Evolutionary conservation across 23 red algal genomes (phyloP).

Genomic region (Pyropia haitanensis): DNA sequence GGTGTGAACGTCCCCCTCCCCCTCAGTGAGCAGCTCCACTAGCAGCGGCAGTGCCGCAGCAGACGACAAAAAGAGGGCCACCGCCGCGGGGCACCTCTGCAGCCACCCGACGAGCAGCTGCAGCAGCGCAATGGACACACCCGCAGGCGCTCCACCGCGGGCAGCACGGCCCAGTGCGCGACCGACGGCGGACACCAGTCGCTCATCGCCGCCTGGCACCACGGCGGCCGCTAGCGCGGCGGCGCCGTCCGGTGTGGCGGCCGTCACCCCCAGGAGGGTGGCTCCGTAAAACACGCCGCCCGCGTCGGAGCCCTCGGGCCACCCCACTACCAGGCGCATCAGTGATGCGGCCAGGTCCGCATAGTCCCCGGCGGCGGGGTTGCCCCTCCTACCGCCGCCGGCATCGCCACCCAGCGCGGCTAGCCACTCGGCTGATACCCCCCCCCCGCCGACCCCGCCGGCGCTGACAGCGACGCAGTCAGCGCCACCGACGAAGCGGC

Average conservation of each 20-base stretch:
- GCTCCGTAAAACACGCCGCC: constrained; percentile 74
- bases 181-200: constrained; percentile 27
- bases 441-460: background rate
- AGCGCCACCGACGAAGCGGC: too few species aligned
- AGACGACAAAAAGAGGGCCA: constrained; percentile 61
- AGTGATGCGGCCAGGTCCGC: constrained; percentile 6
- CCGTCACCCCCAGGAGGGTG: constrained; percentile 38
- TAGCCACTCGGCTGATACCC: background rate
- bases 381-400: background rate
- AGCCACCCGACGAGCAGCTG: constrained; percentile 66
- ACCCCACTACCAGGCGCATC: constrained; percentile 55
- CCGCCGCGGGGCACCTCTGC: constrained; percentile 43
- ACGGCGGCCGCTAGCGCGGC: constrained; percentile 15
- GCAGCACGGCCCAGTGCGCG: constrained; percentile 56
- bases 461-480: background rate
- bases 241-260: constrained; percentile 10
- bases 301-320: constrained; percentile 57
- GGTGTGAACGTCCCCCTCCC: constrained; percentile 45
- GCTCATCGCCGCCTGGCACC: background rate
- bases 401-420: background rate
- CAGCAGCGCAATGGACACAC: constrained; percentile 59
- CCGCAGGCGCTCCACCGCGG: constrained; percentile 43
- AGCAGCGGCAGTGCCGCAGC: constrained; percentile 84
- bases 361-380: background rate
- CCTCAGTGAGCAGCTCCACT: constrained; percentile 41